These are phyloP conservation scores for Fragosphaeria purpurea DNA, from an alignment of 2,329 filamentous ascomycete species.

Conservation along the genomic window DNA sequence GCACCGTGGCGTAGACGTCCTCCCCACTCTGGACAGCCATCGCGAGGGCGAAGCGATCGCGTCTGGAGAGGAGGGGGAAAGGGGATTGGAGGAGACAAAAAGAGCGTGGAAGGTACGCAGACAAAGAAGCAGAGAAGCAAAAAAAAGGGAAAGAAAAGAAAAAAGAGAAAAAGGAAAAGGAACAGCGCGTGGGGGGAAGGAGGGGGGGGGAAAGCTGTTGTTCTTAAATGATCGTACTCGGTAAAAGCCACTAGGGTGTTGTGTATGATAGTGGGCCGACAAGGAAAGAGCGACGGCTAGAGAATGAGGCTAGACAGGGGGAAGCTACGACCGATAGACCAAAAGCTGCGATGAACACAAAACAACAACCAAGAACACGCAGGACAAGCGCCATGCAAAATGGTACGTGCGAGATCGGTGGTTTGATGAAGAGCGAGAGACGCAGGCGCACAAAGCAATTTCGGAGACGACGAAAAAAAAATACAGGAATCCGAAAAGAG, in stretches of 20 bases:
- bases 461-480: not conserved
- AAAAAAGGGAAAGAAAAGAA: not conserved
- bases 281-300: not conserved
- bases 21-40: constrained; percentile 33
- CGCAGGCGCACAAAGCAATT: too few relatives aligned
- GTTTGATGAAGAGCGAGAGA: too few relatives aligned
- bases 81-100: not conserved
- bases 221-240: not conserved
- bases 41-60: constrained; percentile 13
- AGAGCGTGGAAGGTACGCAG: not conserved
- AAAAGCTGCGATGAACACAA: not conserved
- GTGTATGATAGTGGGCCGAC: not conserved
- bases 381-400: not conserved
- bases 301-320: not conserved
- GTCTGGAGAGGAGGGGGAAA: constrained; percentile 8
- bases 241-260: not conserved
- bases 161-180: not conserved
- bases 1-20: constrained; percentile 48
- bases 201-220: not conserved
- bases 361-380: not conserved
- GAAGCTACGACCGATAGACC: not conserved
- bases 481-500: not conserved
- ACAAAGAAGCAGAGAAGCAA: not conserved
- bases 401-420: too few relatives aligned
- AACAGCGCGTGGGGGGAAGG: not conserved